A percentile compares a stretch with the other conserved stretches of the same genome.
These are phyloP conservation scores for Auriscalpium vulgare DNA, from an alignment of 768 basidiomycete genomes.

Conservation along the genomic window DNA sequence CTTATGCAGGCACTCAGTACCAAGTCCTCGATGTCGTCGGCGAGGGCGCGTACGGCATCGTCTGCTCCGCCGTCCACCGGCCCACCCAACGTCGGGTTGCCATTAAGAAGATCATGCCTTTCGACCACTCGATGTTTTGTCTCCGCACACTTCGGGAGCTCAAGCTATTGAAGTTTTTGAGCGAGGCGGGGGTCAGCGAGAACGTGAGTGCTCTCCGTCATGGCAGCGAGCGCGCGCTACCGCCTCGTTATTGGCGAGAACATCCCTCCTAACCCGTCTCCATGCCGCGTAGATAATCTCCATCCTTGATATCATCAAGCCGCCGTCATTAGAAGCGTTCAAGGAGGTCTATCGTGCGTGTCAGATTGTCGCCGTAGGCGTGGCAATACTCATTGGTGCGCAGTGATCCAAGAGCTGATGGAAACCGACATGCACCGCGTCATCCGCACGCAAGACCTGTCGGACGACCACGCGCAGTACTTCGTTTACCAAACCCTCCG, in stretches of 20 bases:
- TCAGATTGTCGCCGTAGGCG: neutral
- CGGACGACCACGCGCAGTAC: slow-evolving; percentile 92
- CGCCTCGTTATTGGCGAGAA: neutral
- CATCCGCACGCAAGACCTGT: slow-evolving; percentile 89
- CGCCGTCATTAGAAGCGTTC: slow-evolving; percentile 71
- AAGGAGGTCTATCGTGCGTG: slow-evolving; percentile 74
- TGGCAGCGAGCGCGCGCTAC: neutral
- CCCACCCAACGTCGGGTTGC: slow-evolving; percentile 81
- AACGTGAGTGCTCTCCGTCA: slow-evolving; percentile 41
- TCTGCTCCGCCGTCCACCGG: slow-evolving; percentile 76
- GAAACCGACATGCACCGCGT: slow-evolving; percentile 97
- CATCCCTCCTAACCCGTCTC: neutral
- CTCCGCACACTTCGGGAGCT: slow-evolving; percentile 53
- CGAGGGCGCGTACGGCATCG: slow-evolving; percentile 93
- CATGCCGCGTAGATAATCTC: slow-evolving; percentile 64
- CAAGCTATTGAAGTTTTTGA: slow-evolving; percentile 68
- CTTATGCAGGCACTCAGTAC: slow-evolving; percentile 38
- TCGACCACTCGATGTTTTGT: slow-evolving; percentile 92
- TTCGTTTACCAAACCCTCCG: slow-evolving; percentile 93
- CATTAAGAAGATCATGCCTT: slow-evolving; percentile 93
- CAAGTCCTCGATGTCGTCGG: slow-evolving; percentile 80
- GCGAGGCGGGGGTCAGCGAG: slow-evolving; percentile 84
- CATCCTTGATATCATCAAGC: slow-evolving; percentile 84
- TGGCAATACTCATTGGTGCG: neutral
- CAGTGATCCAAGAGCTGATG: slow-evolving; percentile 89